Conservation (phyloP, 208 protist species). For the Herpetomonas tarakana region DNA sequence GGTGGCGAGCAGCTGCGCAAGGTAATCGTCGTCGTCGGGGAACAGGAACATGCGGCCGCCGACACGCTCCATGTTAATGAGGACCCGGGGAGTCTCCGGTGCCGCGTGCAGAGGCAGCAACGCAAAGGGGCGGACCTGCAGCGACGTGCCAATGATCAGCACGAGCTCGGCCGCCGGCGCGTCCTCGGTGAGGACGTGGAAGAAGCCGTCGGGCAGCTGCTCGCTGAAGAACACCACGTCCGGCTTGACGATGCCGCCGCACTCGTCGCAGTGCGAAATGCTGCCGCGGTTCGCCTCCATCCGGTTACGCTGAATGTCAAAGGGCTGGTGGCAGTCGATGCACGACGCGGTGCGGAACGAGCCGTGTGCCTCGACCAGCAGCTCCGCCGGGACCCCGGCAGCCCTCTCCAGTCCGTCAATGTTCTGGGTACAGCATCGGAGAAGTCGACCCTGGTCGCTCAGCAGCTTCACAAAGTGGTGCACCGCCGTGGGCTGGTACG, state of each 20-base stretch:
- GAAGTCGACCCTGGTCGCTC: slow-evolving; percentile 85
- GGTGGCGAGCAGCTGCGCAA: neutral
- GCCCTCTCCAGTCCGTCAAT: slow-evolving; percentile 93
- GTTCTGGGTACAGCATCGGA: slow-evolving; percentile 96
- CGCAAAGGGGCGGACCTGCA: slow-evolving; percentile 94
- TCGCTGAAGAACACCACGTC: slow-evolving; percentile 98
- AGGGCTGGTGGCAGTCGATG: slow-evolving; percentile 68
- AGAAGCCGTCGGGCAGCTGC: slow-evolving; percentile 87
- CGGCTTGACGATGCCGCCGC: slow-evolving; percentile 91
- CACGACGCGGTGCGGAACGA: slow-evolving; percentile 87
- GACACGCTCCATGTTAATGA: slow-evolving; percentile 90
- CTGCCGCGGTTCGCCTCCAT: slow-evolving; percentile 31
- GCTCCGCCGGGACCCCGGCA: slow-evolving; percentile 67
- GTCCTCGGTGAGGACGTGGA: slow-evolving; percentile 57
- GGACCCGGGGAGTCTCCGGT: slow-evolving; percentile 67
- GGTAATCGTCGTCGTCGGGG: slow-evolving; percentile 29
- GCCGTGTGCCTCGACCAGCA: slow-evolving; percentile 96
- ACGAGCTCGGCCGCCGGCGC: slow-evolving; percentile 80
- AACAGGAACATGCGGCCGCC: slow-evolving; percentile 73
- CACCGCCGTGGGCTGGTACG: slow-evolving; percentile 77
- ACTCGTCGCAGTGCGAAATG: slow-evolving; percentile 59
- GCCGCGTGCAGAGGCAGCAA: slow-evolving; percentile 56
- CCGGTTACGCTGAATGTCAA: slow-evolving; percentile 33
- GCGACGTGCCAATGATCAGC: slow-evolving; percentile 95
- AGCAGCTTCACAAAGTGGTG: slow-evolving; percentile 95